phyloP scores from a whole-genome alignment of 2,329 filamentous ascomycete genomes.

The Claviceps digitariae region DNA sequence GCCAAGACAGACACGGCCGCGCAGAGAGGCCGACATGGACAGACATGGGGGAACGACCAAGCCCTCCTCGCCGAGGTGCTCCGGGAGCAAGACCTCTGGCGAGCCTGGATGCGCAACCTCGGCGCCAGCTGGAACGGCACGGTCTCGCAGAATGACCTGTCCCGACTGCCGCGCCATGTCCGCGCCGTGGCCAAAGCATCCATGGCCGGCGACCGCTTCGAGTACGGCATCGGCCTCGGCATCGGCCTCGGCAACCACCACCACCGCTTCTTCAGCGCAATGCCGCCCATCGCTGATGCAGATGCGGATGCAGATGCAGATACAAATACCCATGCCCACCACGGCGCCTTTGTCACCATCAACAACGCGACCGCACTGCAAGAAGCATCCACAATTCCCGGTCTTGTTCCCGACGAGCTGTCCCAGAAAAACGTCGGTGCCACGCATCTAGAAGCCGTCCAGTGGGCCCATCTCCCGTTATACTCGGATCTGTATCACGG shows the following conservation, averaged over 20 bases:
- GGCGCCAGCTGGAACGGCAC: constrained; percentile 20
- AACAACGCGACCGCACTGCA: constrained; percentile 12
- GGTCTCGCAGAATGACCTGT: constrained; percentile 5
- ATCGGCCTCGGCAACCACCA: constrained; percentile 14
- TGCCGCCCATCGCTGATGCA: constrained; percentile 15
- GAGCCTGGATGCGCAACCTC: constrained; percentile 18
- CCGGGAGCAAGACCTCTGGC: constrained; percentile 25
- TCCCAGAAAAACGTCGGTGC: not conserved
- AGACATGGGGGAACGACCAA: constrained; percentile 25
- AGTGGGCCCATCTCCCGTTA: constrained; percentile 20
- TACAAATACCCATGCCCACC: constrained; percentile 6
- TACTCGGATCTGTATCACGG: constrained; percentile 26
- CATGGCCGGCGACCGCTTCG: constrained; percentile 17
- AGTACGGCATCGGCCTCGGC: constrained; percentile 26
- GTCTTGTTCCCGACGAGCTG: constrained; percentile 15
- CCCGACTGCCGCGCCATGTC: constrained; percentile 9
- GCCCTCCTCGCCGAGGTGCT: constrained; percentile 25
- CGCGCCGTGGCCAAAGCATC: constrained; percentile 15
- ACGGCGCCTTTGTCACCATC: constrained; percentile 20
- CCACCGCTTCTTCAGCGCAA: constrained; percentile 19
- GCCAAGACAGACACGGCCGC: constrained; percentile 13
- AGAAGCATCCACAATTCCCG: constrained; percentile 14
- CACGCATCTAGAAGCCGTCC: not conserved
- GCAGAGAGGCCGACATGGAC: constrained; percentile 17
- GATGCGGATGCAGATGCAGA: constrained; percentile 15